phyloP scores from a whole-genome alignment of 1,284 basidiomycete genomes.

The Ceratobasidium sp. region DNA sequence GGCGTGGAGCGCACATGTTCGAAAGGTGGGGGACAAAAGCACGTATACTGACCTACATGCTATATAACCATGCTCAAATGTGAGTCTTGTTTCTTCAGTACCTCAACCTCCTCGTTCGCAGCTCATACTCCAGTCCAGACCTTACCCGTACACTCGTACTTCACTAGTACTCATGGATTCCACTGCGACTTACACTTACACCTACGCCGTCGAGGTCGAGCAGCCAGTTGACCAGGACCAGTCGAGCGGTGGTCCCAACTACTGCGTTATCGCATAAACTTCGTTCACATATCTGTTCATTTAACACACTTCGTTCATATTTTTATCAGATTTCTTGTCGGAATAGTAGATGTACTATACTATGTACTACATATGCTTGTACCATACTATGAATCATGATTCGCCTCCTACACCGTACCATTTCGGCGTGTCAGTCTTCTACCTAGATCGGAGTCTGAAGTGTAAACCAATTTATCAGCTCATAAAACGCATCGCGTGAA shows the following conservation, averaged over 20 bases:
- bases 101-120: not conserved
- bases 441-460: no score
- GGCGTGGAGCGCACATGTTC: not conserved
- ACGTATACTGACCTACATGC: not conserved
- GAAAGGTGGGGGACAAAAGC: not conserved
- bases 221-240: conserved; percentile 25
- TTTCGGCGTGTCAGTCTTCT: no score
- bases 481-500: no score
- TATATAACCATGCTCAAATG: not conserved
- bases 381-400: not conserved
- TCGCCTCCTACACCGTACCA: no score
- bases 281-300: not conserved
- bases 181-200: conserved; percentile 18
- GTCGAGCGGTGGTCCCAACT: not conserved
- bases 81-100: not conserved
- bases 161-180: conserved; percentile 26
- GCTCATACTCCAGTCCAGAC: not conserved
- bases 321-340: not conserved
- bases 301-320: conserved; percentile 7
- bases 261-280: conserved; percentile 25
- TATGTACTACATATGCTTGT: not conserved
- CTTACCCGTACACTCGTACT: not conserved
- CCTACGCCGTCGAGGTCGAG: conserved; percentile 23
- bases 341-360: not conserved
- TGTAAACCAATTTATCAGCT: no score